Conservation (phyloP, 768 basidiomycete species). For the Strobilomyces echinocephalus region DNA sequence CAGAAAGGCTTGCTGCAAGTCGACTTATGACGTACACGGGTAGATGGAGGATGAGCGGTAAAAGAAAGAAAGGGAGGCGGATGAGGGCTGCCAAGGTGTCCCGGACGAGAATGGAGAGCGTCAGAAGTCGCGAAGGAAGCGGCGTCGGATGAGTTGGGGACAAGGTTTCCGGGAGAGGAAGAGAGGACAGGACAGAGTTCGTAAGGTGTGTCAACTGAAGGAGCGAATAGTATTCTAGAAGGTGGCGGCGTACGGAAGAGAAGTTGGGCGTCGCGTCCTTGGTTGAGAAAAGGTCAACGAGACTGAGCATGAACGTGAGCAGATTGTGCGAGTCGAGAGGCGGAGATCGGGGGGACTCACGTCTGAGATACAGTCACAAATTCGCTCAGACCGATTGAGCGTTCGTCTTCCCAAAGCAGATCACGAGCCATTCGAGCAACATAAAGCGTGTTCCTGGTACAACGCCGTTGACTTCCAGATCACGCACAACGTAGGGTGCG, state of each 20-base stretch:
- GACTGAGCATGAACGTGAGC: conserved; percentile 42
- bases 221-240: conserved; percentile 86
- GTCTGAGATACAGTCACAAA: conserved; percentile 86
- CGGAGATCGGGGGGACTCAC: conserved; percentile 46
- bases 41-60: conserved; percentile 78
- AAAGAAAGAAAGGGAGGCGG: conserved; percentile 82
- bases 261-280: conserved; percentile 58
- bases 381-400: conserved; percentile 70
- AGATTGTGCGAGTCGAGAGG: conserved; percentile 12
- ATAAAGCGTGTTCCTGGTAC: conserved; percentile 79
- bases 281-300: conserved; percentile 84
- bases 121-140: conserved; percentile 78
- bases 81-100: conserved; percentile 69
- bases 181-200: conserved; percentile 76
- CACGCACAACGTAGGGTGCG: conserved; percentile 3
- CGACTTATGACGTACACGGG: conserved; percentile 84
- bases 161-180: conserved; percentile 79
- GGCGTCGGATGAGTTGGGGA: conserved; percentile 69
- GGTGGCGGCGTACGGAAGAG: conserved; percentile 55
- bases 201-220: conserved; percentile 77
- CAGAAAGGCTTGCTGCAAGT: conserved; percentile 65
- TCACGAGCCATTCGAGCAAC: conserved; percentile 90
- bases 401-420: conserved; percentile 84
- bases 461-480: conserved; percentile 17
- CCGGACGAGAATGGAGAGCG: conserved; percentile 71